A percentile compares a stretch with the other conserved stretches of the same genome.
Evolutionary conservation across 2,329 filamentous ascomycete genomes (phyloP).

Genomic region (Penicillium sclerotigenum): DNA sequence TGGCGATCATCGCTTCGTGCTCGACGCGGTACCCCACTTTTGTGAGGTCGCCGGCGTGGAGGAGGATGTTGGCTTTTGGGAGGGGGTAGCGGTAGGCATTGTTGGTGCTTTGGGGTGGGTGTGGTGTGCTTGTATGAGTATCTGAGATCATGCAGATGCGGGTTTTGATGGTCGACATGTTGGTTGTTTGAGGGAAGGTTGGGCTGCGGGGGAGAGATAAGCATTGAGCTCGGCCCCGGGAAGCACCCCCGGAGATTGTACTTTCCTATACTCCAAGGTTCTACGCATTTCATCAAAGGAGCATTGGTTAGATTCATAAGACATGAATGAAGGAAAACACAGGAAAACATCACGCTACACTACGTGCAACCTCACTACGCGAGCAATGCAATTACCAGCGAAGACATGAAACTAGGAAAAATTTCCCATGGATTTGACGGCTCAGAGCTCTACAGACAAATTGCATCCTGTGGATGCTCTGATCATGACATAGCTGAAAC

Average conservation of each 20-base stretch:
- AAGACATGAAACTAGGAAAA: slow-evolving; percentile 28
- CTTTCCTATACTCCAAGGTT: background rate
- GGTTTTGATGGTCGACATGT: slow-evolving; percentile 33
- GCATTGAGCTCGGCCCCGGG: background rate
- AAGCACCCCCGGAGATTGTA: background rate
- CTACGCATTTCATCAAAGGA: background rate
- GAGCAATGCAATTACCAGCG: slow-evolving; percentile 10
- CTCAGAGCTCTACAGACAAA: slow-evolving; percentile 41
- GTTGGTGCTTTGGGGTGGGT: slow-evolving; percentile 16
- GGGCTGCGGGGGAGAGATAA: background rate
- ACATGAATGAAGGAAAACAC: no score
- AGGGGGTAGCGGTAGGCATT: slow-evolving; percentile 44
- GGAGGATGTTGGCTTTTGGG: slow-evolving; percentile 51
- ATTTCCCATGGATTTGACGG: slow-evolving; percentile 39
- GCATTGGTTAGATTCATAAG: background rate
- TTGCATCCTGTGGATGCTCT: slow-evolving; percentile 33
- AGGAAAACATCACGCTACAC: no score
- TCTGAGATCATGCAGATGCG: slow-evolving; percentile 45
- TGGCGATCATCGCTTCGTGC: slow-evolving; percentile 47
- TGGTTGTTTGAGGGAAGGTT: background rate
- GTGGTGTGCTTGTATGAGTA: slow-evolving; percentile 37
- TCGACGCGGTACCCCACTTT: slow-evolving; percentile 49
- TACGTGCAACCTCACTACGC: background rate
- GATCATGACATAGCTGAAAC: slow-evolving; percentile 40
- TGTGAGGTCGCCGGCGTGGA: slow-evolving; percentile 61